Percentiles rank a stretch among this genome's conserved stretches.
phyloP scores from a whole-genome alignment of 1,139 yeast genomes.

The Yamadazyma songkhlaensis region DNA sequence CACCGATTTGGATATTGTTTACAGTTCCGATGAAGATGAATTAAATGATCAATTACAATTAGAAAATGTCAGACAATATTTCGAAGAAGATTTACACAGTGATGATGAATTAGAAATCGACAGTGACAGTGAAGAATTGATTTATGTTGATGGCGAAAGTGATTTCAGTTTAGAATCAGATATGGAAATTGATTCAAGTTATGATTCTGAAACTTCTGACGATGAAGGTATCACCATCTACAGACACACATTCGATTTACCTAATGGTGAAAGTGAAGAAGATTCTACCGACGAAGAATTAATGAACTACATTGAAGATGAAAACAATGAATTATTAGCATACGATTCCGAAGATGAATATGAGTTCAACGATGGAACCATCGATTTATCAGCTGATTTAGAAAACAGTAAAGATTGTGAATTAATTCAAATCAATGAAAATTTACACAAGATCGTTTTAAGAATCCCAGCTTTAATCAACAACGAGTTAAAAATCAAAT shows the following conservation, averaged over 20 bases:
- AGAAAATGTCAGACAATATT: conserved; percentile 40
- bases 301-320: conserved; percentile 18
- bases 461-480: conserved; percentile 45
- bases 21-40: conserved; percentile 32
- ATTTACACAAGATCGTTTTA: conserved; percentile 40
- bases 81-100: conserved; percentile 36
- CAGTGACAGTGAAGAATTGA: conserved; percentile 26
- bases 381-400: conserved; percentile 44
- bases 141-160: conserved; percentile 27
- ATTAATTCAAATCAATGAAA: conserved; percentile 38
- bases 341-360: conserved; percentile 31
- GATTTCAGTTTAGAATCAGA: conserved; percentile 15
- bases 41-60: conserved; percentile 34
- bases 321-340: conserved; percentile 25
- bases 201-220: conserved; percentile 24
- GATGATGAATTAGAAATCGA: conserved; percentile 27
- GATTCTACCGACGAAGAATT: conserved; percentile 42
- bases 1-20: conserved; percentile 27
- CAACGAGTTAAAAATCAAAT: conserved; percentile 43
- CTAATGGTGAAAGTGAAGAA: conserved; percentile 32
- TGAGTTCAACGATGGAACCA: conserved; percentile 26
- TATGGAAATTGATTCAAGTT: conserved; percentile 22
- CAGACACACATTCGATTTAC: conserved; percentile 40
- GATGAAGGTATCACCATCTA: conserved; percentile 47
- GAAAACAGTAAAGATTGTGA: conserved; percentile 47